Base-by-base conservation (phyloP, 352 stramenopile species). In the Phytophthora sansomeana region DNA sequence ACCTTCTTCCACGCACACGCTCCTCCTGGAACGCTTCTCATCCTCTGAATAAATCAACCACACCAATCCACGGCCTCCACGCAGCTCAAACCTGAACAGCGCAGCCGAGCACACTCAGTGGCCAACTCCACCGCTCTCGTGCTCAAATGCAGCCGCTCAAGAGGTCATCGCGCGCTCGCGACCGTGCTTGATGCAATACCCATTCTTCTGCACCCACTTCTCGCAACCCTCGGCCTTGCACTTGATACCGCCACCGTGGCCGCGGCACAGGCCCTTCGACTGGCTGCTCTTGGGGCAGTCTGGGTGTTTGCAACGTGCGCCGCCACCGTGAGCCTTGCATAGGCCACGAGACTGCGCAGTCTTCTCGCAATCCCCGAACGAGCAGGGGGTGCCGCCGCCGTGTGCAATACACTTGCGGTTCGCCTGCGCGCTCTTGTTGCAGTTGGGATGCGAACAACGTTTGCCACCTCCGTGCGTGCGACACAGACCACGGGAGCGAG, bases 201-300 rank as follows among this genome's bases (percentile, higher is more conserved):
- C 87, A 62, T 95, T 95, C 78, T 92, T 93, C 74, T 96, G 87
- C 63, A 95, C 86, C 86, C 87, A 94, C 72, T 96, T 96, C 56
- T 93, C 87, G 52, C 87, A 96, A 14, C 87, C 84, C 47, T 92
- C 85, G 38, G 87, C 83, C 67, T 94, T 96, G 62, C 87, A 96
- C 70, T 93, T 93, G 58, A 95, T 92, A 56, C 86, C 87, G 30
- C 87, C 87, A 53, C 86, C 87, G 57, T 96, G 87, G 53, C 86
- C 87, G 51, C 87, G 86, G 38, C 87, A 96, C 19, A 96, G 69
- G 5, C 87, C 87, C 61, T 92, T 91, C 2, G 81, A 92, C 68
- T 96, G 87, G 17, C 80, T 91, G 72, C 83, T 93, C 75, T 96
- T 96, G 16, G 87, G 84, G 52, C 87, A 96, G 55, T 93, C 87